These are phyloP conservation scores for Phoma herbarum DNA, from an alignment of 2,329 filamentous ascomycete species.

Conservation along the genomic window DNA sequence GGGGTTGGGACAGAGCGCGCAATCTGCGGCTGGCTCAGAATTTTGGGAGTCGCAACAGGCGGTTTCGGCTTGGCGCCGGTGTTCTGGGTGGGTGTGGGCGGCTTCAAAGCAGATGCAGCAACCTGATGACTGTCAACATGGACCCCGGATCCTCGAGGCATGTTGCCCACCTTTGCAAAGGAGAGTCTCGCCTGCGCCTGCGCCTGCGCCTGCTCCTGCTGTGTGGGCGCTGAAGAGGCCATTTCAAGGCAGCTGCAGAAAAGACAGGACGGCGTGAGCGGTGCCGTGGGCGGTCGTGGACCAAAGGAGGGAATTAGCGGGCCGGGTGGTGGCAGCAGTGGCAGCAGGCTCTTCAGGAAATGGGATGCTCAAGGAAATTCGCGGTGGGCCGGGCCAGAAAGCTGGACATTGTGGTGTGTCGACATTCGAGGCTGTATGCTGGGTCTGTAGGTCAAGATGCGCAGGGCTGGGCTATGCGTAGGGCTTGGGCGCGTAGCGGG, in stretches of 20 bases:
- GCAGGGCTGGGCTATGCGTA: constrained; percentile 19
- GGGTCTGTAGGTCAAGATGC: constrained; percentile 17
- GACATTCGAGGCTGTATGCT: constrained; percentile 51
- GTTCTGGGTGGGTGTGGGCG: constrained; percentile 31
- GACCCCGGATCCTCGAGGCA: neutral
- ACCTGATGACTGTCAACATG: constrained; percentile 45
- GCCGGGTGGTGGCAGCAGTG: constrained; percentile 35
- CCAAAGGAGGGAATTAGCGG: constrained; percentile 42
- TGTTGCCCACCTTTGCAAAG: constrained; percentile 74
- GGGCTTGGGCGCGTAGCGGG: constrained; percentile 22
- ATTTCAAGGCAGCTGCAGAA: constrained; percentile 26
- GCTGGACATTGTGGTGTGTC: constrained; percentile 60
- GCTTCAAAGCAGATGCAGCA: constrained; percentile 52
- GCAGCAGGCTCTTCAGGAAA: constrained; percentile 52
- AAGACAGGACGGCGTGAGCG: constrained; percentile 11
- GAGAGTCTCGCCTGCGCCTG: constrained; percentile 64
- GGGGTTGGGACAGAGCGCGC: constrained; percentile 30
- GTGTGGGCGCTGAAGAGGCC: constrained; percentile 44
- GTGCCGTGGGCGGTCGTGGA: constrained; percentile 26
- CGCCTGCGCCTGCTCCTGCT: constrained; percentile 43
- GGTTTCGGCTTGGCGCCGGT: constrained; percentile 35
- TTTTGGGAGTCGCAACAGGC: constrained; percentile 38
- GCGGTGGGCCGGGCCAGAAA: constrained; percentile 56
- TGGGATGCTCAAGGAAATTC: constrained; percentile 63
- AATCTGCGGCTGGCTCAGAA: constrained; percentile 32